These are phyloP conservation scores for Crinitomyces ghanaensis DNA, from an alignment of 805 yeast genomes.

Conservation along the genomic window DNA sequence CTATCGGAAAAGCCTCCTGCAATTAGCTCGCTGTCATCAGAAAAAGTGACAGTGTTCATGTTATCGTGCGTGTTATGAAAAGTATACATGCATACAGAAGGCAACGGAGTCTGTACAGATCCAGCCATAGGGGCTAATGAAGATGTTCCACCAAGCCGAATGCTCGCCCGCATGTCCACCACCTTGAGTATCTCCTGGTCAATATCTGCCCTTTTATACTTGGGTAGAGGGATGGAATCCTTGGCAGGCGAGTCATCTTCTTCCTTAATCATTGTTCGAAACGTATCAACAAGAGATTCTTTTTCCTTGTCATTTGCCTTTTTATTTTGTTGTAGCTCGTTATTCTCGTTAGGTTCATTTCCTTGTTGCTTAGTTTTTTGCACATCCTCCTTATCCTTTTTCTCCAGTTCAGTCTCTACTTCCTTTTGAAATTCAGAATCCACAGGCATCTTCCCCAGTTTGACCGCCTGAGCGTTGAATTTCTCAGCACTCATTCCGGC, in stretches of 20 bases:
- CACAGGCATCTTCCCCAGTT: constrained; percentile 72
- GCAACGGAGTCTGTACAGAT: constrained; percentile 81
- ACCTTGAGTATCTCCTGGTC: constrained; percentile 68
- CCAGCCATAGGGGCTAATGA: too few relatives aligned
- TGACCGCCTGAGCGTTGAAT: constrained; percentile 62
- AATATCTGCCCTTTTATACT: constrained; percentile 67
- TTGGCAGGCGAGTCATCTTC: constrained; percentile 50
- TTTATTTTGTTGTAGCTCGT: too few relatives aligned
- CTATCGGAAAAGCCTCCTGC: constrained; percentile 96
- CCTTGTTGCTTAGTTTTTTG: constrained; percentile 18
- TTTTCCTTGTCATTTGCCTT: constrained; percentile 1
- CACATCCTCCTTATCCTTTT: constrained; percentile 44
- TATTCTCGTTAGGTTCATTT: too few relatives aligned
- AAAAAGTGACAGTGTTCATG: constrained; percentile 76
- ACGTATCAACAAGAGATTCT: constrained; percentile 50
- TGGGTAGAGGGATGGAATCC: constrained; percentile 76
- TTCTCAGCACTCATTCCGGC: constrained; percentile 31
- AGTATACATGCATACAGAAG: constrained; percentile 96
- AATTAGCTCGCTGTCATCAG: constrained; percentile 72
- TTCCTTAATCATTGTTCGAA: constrained; percentile 41
- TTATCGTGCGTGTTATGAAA: constrained; percentile 91
- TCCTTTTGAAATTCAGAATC: constrained; percentile 81
- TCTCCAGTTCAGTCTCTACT: constrained; percentile 69
- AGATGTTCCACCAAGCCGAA: constrained; percentile 47
- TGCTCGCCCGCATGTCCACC: constrained; percentile 69